Evolutionary conservation across 208 protist species (phyloP).

Genomic region (Crithidia bombi): DNA sequence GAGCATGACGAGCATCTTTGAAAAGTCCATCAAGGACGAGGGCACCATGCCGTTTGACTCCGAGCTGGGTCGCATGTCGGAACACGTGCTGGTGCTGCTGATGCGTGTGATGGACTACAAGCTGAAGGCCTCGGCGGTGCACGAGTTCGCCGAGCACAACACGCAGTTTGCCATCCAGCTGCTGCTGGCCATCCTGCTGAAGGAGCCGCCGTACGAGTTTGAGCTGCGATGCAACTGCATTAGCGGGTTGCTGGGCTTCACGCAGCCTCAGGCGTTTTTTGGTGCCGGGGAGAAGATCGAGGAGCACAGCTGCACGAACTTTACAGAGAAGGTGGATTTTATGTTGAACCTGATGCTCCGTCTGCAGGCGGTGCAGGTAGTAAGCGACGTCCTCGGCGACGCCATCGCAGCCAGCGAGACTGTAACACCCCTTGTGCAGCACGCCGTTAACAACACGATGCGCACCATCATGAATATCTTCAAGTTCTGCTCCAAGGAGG

Average conservation of each 20-base stretch:
- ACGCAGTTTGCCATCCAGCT: constrained; percentile 93
- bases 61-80: constrained; percentile 92
- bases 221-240: constrained; percentile 91
- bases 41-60: constrained; percentile 88
- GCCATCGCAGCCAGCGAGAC: constrained; percentile 42
- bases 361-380: constrained; percentile 82
- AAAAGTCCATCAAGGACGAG: constrained; percentile 85
- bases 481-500: constrained; percentile 76
- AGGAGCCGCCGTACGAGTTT: constrained; percentile 91
- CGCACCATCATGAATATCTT: constrained; percentile 92
- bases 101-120: constrained; percentile 91
- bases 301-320: constrained; percentile 80
- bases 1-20: constrained; percentile 82
- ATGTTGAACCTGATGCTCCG: constrained; percentile 88
- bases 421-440: constrained; percentile 34
- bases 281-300: constrained; percentile 59
- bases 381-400: constrained; percentile 83
- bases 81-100: constrained; percentile 92
- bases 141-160: constrained; percentile 91
- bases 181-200: constrained; percentile 90
- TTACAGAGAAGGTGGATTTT: constrained; percentile 90
- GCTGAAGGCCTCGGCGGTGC: constrained; percentile 84
- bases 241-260: constrained; percentile 86
- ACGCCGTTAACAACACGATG: constrained; percentile 83
- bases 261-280: constrained; percentile 92